Conservation (phyloP, 192 early-diverging fungal genomes). For the Coemansia sp. region DNA sequence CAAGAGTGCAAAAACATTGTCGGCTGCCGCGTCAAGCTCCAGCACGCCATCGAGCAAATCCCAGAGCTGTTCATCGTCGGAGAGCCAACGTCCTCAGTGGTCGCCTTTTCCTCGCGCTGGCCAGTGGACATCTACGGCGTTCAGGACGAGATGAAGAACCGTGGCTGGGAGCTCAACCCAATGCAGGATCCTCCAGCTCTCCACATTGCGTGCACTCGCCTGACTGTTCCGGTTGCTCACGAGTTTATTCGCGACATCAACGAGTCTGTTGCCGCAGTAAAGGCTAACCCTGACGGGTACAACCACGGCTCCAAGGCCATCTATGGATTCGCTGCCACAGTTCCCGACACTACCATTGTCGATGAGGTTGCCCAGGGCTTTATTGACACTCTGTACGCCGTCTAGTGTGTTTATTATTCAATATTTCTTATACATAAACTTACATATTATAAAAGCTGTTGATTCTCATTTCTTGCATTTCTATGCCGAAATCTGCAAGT, state of each 20-base stretch:
- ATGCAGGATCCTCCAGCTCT: slow-evolving; percentile 87
- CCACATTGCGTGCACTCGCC: slow-evolving; percentile 87
- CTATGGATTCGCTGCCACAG: slow-evolving; percentile 87
- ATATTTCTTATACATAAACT: neutral
- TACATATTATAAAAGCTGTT: too few relatives aligned
- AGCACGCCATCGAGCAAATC: slow-evolving; percentile 57
- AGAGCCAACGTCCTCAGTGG: slow-evolving; percentile 75
- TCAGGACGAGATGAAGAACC: slow-evolving; percentile 74
- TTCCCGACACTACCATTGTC: slow-evolving; percentile 84
- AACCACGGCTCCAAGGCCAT: slow-evolving; percentile 80
- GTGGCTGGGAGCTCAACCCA: slow-evolving; percentile 84
- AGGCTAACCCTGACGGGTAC: slow-evolving; percentile 66
- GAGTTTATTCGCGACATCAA: slow-evolving; percentile 77
- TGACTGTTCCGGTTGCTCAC: slow-evolving; percentile 68
- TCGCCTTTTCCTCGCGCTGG: slow-evolving; percentile 73
- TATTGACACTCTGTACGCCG: slow-evolving; percentile 80
- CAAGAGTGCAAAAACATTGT: slow-evolving; percentile 80
- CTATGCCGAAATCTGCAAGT: too few relatives aligned
- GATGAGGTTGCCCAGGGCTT: slow-evolving; percentile 85
- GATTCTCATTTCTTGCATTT: too few relatives aligned
- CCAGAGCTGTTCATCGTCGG: slow-evolving; percentile 81
- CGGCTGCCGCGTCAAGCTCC: slow-evolving; percentile 66
- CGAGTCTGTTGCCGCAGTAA: slow-evolving; percentile 68
- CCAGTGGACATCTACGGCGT: slow-evolving; percentile 83
- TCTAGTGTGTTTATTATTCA: slow-evolving; percentile 28